These are phyloP conservation scores for Uronychia setigera DNA, from an alignment of 73 alveolate species.

Conservation along the genomic window DNA sequence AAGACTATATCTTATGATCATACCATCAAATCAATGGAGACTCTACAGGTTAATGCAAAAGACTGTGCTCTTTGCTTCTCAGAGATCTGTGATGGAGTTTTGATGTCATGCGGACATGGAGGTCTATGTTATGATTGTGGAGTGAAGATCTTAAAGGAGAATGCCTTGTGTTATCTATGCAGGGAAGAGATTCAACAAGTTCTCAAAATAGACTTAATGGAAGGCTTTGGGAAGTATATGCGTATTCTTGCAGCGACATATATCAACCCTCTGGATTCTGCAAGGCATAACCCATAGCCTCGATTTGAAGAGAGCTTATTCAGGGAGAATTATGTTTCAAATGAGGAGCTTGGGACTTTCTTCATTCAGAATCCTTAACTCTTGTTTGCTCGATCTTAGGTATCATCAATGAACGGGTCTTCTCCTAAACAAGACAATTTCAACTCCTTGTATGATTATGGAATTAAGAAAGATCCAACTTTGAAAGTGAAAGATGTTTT, in stretches of 20 bases:
- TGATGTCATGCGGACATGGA: slow-evolving; percentile 27
- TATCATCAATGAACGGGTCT: background rate
- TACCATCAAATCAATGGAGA: background rate
- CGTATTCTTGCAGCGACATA: background rate
- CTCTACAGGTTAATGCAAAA: background rate
- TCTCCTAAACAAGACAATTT: background rate
- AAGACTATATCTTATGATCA: background rate
- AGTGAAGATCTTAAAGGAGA: slow-evolving; percentile 26
- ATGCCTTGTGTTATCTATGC: slow-evolving; percentile 46
- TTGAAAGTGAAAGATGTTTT: background rate
- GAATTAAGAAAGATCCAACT: background rate
- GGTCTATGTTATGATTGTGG: slow-evolving; percentile 31
- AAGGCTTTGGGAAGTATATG: slow-evolving; percentile 36
- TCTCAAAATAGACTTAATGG: slow-evolving; percentile 37
- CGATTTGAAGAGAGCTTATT: background rate
- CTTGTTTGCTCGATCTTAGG: background rate
- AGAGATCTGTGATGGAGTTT: slow-evolving; percentile 17
- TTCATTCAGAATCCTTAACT: background rate
- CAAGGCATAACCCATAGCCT: too few relatives aligned
- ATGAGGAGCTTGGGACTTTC: slow-evolving; percentile 2
- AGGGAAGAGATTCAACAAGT: slow-evolving; percentile 53
- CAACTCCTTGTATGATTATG: background rate
- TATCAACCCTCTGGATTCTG: background rate
- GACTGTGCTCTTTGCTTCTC: slow-evolving; percentile 51
- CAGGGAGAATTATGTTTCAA: background rate